A percentile compares a stretch with the other conserved stretches of the same genome.
Conservation (phyloP, 208 protist genomes). For the Trypanosoma theileri region DNA sequence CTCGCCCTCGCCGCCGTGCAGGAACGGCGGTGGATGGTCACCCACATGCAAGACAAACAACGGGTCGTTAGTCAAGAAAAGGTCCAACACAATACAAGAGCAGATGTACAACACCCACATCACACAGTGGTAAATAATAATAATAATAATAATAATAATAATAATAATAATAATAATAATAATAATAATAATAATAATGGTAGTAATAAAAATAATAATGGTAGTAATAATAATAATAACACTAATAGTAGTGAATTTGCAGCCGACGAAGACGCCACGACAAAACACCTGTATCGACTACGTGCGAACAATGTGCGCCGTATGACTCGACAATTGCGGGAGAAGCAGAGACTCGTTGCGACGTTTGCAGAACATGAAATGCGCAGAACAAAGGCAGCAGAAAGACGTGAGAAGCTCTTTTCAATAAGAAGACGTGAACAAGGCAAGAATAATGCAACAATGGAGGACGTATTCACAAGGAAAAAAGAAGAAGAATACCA, state of each 20-base stretch:
- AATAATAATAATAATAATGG: no score
- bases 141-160: no score
- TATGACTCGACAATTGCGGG: constrained; percentile 3
- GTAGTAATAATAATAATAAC: no score
- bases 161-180: no score
- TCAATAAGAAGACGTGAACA: not conserved
- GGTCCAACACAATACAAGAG: no score
- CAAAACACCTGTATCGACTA: not conserved
- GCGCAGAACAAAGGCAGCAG: constrained; percentile 1
- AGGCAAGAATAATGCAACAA: not conserved
- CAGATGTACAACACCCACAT: no score
- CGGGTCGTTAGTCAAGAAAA: not conserved
- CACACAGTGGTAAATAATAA: no score
- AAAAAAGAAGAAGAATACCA: not conserved
- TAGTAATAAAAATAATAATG: no score
- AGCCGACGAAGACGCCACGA: not conserved
- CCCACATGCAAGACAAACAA: not conserved
- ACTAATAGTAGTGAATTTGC: not conserved
- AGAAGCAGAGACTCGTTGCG: not conserved
- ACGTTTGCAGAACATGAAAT: constrained; percentile 13
- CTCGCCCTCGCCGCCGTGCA: constrained; percentile 1
- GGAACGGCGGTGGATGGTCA: not conserved
- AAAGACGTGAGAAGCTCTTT: not conserved
- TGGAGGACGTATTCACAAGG: not conserved
- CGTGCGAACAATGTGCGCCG: constrained; percentile 11